These are phyloP conservation scores for Penicillium argentinense DNA, from an alignment of 495 filamentous ascomycete species.

Conservation along the genomic window DNA sequence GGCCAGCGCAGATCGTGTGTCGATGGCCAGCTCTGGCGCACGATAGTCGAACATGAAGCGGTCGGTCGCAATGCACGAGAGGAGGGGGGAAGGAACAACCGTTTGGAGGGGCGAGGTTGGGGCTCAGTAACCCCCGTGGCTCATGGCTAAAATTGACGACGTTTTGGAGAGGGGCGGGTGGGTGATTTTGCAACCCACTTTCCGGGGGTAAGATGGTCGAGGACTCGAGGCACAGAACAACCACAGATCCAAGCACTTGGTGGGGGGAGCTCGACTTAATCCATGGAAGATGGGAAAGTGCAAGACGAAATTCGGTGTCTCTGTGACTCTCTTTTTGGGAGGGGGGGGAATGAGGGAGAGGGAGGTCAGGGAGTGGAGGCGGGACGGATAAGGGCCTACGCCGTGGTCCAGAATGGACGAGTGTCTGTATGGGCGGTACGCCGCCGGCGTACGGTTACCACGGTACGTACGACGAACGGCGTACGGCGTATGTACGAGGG, in stretches of 20 bases:
- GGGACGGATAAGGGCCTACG: constrained; percentile 23
- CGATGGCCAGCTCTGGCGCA: constrained; percentile 34
- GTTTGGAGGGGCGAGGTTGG: background rate
- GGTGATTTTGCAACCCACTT: constrained; percentile 25
- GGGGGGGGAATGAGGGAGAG: background rate
- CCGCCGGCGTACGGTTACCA: too few relatives aligned
- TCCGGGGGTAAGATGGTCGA: constrained; percentile 9
- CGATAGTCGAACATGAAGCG: constrained; percentile 39
- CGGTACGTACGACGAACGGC: too few relatives aligned
- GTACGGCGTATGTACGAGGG: constrained; percentile 3
- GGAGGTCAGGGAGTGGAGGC: constrained; percentile 16
- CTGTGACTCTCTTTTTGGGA: background rate
- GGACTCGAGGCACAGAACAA: constrained; percentile 4
- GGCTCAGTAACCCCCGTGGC: constrained; percentile 20
- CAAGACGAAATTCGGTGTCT: background rate
- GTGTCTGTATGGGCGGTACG: background rate
- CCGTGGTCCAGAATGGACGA: constrained; percentile 3
- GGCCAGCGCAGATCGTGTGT: constrained; percentile 34
- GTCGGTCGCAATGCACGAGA: constrained; percentile 1
- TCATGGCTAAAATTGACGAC: constrained; percentile 25
- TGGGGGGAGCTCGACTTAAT: background rate
- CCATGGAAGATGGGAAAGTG: background rate
- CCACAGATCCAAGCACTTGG: constrained; percentile 4
- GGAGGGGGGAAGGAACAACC: background rate
- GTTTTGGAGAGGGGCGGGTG: constrained; percentile 18